A percentile compares a stretch with the other conserved stretches of the same genome.
Conservation (phyloP, 1,284 basidiomycete genomes). For the Stygiomarasmius scandens region DNA sequence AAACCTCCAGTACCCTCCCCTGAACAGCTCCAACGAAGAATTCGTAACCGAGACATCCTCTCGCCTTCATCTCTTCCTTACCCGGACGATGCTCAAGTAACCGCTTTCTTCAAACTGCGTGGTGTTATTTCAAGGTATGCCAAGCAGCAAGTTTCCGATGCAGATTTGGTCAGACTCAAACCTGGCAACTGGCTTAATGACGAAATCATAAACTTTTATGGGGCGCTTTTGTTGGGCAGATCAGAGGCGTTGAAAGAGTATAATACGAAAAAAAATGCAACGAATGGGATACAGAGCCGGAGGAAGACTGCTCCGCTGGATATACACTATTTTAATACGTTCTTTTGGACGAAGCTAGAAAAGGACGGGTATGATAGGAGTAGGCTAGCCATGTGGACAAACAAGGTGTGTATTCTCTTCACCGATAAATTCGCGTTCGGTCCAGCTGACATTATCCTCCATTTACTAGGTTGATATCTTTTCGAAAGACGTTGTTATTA, state of each 20-base stretch:
- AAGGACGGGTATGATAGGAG: constrained; percentile 80
- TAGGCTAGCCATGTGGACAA: constrained; percentile 91
- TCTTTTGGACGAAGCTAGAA: constrained; percentile 87
- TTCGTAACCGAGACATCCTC: constrained; percentile 10
- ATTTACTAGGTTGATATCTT: constrained; percentile 89
- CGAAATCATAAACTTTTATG: constrained; percentile 96
- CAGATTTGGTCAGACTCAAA: constrained; percentile 70
- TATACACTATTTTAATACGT: constrained; percentile 88
- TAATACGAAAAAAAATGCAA: constrained; percentile 36
- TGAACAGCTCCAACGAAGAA: constrained; percentile 11
- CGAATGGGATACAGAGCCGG: constrained; percentile 27
- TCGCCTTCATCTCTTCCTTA: constrained; percentile 11
- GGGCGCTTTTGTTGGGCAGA: constrained; percentile 78
- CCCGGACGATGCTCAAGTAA: constrained; percentile 37
- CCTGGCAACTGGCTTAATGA: constrained; percentile 93
- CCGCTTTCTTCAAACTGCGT: constrained; percentile 53
- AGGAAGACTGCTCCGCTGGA: constrained; percentile 49
- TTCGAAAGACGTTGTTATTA: constrained; percentile 83
- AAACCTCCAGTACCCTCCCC: constrained; percentile 14
- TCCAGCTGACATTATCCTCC: constrained; percentile 11
- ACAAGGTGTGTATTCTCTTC: constrained; percentile 63
- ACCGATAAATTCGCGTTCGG: no score
- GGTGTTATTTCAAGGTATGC: constrained; percentile 64
- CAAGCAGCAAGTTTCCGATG: constrained; percentile 69
- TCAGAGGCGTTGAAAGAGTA: constrained; percentile 57